A percentile compares a stretch with the other conserved stretches of the same genome.
phyloP scores from a whole-genome alignment of 1,284 basidiomycete species.

The Irpex sp. region DNA sequence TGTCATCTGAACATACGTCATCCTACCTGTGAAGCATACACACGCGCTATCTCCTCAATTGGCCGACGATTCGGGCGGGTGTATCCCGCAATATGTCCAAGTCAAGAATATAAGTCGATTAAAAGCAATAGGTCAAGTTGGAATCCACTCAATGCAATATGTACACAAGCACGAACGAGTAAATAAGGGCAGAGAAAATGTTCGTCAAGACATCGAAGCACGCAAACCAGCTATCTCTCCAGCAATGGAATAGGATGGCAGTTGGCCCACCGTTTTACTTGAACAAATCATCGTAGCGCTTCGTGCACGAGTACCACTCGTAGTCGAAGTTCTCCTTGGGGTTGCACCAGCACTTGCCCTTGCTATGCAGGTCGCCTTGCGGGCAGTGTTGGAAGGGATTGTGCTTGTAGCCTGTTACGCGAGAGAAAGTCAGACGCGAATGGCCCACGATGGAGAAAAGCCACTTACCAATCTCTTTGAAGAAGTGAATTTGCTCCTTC shows the following conservation, averaged over 20 bases:
- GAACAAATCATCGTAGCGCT: conserved; percentile 66
- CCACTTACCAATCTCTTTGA: conserved; percentile 42
- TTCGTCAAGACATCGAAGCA: background rate
- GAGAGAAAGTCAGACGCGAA: background rate
- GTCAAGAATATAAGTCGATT: background rate
- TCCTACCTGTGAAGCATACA: background rate
- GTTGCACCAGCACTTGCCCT: conserved; percentile 44
- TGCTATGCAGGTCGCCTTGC: conserved; percentile 36
- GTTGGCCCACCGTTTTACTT: conserved; percentile 1
- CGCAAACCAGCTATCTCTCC: background rate
- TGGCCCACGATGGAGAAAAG: background rate
- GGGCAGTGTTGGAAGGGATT: conserved; percentile 55
- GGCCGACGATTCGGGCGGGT: too few species aligned
- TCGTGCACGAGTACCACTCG: conserved; percentile 79
- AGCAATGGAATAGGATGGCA: background rate
- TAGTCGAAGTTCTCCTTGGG: conserved; percentile 51
- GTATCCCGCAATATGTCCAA: too few species aligned
- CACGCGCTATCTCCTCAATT: too few species aligned
- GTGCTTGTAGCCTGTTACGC: conserved; percentile 37
- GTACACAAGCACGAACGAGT: background rate
- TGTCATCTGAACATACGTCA: background rate
- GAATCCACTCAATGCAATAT: background rate
- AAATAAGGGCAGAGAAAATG: background rate
- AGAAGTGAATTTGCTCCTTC: conserved; percentile 64
- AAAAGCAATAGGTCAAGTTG: background rate